Percentiles rank a stretch among this genome's conserved stretches.
Evolutionary conservation across 306 rosid genomes (phyloP).

Genomic region (Cyamopsis tetragonoloba): DNA sequence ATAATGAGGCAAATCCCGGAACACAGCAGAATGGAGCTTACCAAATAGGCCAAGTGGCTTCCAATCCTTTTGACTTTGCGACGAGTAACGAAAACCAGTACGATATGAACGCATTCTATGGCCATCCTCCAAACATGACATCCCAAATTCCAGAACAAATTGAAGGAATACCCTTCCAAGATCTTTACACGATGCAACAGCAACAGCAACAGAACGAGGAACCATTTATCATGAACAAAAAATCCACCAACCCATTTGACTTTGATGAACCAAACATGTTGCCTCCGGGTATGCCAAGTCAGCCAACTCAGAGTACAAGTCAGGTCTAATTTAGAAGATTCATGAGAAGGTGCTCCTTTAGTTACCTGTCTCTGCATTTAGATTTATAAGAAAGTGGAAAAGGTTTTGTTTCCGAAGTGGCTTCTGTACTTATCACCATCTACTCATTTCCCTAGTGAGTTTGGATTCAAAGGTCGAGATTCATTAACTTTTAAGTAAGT

Average conservation of each 20-base stretch:
- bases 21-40: slow-evolving; percentile 20
- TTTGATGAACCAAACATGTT: slow-evolving; percentile 20
- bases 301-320: slow-evolving; percentile 1
- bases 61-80: slow-evolving; percentile 35
- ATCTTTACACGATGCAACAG: slow-evolving; percentile 17
- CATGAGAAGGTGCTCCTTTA: not conserved
- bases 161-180: slow-evolving; percentile 11
- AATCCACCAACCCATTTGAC: slow-evolving; percentile 34
- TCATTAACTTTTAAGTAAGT: too few species aligned
- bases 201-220: slow-evolving; percentile 22
- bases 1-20: not conserved
- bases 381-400: not conserved
- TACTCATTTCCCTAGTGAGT: too few species aligned
- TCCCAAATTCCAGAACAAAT: not conserved
- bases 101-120: not conserved
- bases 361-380: not conserved
- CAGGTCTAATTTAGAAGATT: not conserved
- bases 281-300: not conserved
- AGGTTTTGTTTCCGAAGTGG: too few species aligned
- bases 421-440: too few species aligned
- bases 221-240: not conserved
- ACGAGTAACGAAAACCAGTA: not conserved
- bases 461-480: too few species aligned
- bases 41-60: not conserved
- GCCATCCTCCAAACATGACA: slow-evolving; percentile 7